Base-by-base conservation (phyloP, 805 yeast species). In the Teunomyces lycoperdinae region DNA sequence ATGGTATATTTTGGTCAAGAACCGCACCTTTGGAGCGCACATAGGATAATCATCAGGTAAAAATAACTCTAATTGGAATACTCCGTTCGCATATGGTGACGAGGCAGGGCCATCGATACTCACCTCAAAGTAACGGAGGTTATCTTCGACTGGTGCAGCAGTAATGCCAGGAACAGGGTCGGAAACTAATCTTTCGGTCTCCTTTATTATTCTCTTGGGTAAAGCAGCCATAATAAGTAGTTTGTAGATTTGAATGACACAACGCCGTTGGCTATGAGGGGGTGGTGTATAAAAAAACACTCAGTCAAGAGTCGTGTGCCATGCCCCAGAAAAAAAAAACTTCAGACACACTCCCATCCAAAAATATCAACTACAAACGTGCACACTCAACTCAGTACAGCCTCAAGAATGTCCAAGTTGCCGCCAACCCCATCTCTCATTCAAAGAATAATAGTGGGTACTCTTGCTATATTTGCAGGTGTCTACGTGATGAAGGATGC, bases 141-240 rank as follows among this genome's bases (percentile, higher is more conserved):
- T 94, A 53, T 91, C 97, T 48, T 92, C 98, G 50, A 88, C 95
- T 5, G 99, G 99, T 27, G 75, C 79, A 1, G 98, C 99, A 0
- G 85, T 79, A 58, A 94, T 94, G 2, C 98, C 99, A 3, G 97
- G 96, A 1, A 92, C 98, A 1, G 99, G 98, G 59, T 94, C 99
- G 33, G 89, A 84, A 20, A 85, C 85, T 35, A 94, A 74, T 53
- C 97, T 77, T 63, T 94, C 97, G 9, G 98, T 92, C 70, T 94
- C 99, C 84, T 91, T 90, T 56, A 92, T 88, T 56, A 92, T 92
- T 73, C 99, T 82, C 71, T 89, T 92, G 39, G 97, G 96, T 62
- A 91, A 73, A 17, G 79, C 74, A 3, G 83, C 79, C 83, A 79
- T 79, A 28, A 20, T 9, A 17, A 24, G 32, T 27, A 14, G 40